Conservation (phyloP, 495 filamentous ascomycete genomes). For the Amniculicola lignicola region DNA sequence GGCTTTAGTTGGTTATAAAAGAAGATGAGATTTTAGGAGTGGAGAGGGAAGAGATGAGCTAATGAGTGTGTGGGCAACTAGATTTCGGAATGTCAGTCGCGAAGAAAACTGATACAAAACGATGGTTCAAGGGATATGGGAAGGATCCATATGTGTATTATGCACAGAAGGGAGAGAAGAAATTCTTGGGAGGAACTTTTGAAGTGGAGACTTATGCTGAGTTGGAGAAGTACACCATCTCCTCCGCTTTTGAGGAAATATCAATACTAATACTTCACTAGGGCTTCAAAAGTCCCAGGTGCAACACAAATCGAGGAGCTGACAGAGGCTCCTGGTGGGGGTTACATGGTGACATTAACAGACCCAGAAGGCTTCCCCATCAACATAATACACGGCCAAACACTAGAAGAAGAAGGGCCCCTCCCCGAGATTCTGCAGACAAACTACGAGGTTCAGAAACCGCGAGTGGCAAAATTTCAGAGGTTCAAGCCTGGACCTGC, state of each 20-base stretch:
- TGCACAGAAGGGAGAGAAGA: conserved; percentile 41
- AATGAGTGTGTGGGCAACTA: too few relatives aligned
- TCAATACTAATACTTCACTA: conserved; percentile 9
- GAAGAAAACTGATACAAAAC: conserved; percentile 35
- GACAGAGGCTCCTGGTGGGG: conserved; percentile 56
- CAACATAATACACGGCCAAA: conserved; percentile 58
- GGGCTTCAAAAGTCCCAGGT: conserved; percentile 38
- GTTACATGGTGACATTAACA: conserved; percentile 54
- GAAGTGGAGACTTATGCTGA: conserved; percentile 39
- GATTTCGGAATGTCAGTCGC: conserved; percentile 44
- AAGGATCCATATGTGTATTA: conserved; percentile 44
- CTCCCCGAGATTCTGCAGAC: conserved; percentile 51
- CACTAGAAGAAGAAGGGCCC: conserved; percentile 39
- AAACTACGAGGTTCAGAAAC: conserved; percentile 47
- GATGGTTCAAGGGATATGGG: conserved; percentile 43
- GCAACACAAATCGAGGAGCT: conserved; percentile 51
- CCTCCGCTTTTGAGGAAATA: background rate
- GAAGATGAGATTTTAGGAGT: background rate
- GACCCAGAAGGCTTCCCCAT: conserved; percentile 60
- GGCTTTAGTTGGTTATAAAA: background rate
- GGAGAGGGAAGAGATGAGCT: background rate
- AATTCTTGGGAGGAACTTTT: conserved; percentile 43
- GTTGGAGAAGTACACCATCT: conserved; percentile 35
- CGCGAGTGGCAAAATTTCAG: conserved; percentile 37
- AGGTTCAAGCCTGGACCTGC: conserved; percentile 57